Conservation (phyloP, 352 stramenopile genomes). For the Pythium aristosporum region DNA sequence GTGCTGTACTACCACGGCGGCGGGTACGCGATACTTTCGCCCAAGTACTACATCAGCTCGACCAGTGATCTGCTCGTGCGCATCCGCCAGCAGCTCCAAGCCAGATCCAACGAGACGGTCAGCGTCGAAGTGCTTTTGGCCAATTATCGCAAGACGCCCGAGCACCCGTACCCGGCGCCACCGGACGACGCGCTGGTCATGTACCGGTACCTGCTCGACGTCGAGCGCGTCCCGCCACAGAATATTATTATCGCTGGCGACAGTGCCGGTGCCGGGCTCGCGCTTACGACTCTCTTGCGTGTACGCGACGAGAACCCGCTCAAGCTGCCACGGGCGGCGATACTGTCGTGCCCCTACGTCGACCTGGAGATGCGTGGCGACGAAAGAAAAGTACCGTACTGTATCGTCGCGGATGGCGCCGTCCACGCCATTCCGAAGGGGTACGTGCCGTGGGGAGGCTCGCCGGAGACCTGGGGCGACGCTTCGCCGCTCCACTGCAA, state of each 20-base stretch:
- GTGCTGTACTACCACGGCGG: constrained; percentile 61
- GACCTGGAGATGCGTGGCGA: constrained; percentile 16
- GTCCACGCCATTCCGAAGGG: neutral
- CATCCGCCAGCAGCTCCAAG: no score
- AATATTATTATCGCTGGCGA: constrained; percentile 30
- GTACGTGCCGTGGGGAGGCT: neutral
- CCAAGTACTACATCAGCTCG: no score
- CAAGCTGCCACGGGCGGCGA: no score
- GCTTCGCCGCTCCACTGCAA: constrained; percentile 37
- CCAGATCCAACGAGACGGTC: no score
- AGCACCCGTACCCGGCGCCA: constrained; percentile 19
- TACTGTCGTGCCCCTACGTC: constrained; percentile 15
- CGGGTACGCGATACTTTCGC: constrained; percentile 43
- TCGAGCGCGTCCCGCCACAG: constrained; percentile 40
- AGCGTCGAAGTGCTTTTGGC: constrained; percentile 28
- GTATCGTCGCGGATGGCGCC: constrained; percentile 6
- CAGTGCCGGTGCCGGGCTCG: constrained; percentile 22
- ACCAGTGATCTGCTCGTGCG: no score
- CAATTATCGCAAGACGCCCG: constrained; percentile 33
- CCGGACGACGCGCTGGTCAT: constrained; percentile 15
- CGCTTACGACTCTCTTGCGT: constrained; percentile 21
- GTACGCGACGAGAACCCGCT: constrained; percentile 14
- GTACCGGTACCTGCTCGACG: constrained; percentile 32
- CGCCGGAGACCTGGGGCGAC: constrained; percentile 11
- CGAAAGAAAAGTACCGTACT: constrained; percentile 19